Percentiles rank a stretch among this genome's conserved stretches.
Evolutionary conservation across 345 rosid genomes (phyloP).

Genomic region (Populus simonii): DNA sequence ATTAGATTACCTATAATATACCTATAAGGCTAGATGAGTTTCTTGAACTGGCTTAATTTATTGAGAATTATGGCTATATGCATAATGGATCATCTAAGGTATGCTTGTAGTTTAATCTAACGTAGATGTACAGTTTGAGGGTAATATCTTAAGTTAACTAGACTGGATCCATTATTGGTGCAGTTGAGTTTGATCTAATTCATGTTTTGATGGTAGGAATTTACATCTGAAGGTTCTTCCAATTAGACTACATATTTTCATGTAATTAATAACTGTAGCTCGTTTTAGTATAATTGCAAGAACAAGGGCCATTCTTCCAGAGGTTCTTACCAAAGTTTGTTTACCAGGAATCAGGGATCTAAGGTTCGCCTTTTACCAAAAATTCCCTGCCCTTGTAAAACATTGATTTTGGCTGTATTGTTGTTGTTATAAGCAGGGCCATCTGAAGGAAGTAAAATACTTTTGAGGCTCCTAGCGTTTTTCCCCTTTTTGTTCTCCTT

Average conservation of each 20-base stretch:
- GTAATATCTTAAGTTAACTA: background rate
- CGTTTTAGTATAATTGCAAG: background rate
- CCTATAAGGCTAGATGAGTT: constrained; percentile 46
- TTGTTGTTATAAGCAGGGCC: background rate
- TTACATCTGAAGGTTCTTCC: background rate
- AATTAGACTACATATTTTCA: background rate
- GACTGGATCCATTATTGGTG: background rate
- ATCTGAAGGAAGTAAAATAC: background rate
- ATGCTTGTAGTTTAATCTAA: constrained; percentile 1
- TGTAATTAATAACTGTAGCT: background rate
- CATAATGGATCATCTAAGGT: constrained; percentile 83
- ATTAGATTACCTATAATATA: background rate
- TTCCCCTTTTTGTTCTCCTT: background rate
- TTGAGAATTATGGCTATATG: constrained; percentile 55
- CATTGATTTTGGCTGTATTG: background rate
- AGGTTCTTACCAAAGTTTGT: background rate
- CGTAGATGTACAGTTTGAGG: background rate
- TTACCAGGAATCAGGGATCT: background rate
- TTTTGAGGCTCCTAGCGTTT: background rate
- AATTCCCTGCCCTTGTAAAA: background rate
- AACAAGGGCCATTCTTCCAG: background rate
- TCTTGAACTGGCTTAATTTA: constrained; percentile 56
- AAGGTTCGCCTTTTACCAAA: background rate
- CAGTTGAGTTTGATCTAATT: background rate
- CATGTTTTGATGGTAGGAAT: background rate